These are phyloP conservation scores for Colletotrichum gloeosporioides DNA, from an alignment of 2,329 filamentous ascomycete genomes.

Conservation along the genomic window DNA sequence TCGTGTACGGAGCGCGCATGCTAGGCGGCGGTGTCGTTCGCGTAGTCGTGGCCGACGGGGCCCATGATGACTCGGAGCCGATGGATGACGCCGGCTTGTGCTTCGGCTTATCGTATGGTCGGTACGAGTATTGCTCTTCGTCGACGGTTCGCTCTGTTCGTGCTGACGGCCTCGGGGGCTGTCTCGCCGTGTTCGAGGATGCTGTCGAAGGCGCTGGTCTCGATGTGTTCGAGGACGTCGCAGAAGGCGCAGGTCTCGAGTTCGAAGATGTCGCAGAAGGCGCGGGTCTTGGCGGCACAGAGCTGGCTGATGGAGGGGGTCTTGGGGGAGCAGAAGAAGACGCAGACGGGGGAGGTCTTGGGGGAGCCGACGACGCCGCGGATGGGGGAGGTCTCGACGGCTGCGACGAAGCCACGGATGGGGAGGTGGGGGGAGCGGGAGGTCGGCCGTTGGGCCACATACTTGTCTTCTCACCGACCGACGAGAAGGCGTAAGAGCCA, in stretches of 20 bases:
- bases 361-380: conserved; percentile 38
- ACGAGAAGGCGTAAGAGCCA: conserved; percentile 66
- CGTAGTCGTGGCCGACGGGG: conserved; percentile 82
- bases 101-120: conserved; percentile 76
- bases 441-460: conserved; percentile 71
- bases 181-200: conserved; percentile 33
- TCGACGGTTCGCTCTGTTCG: conserved; percentile 67
- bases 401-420: conserved; percentile 36
- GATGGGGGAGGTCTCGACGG: conserved; percentile 47
- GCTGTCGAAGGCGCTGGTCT: conserved; percentile 26
- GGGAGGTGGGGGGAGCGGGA: conserved; percentile 35
- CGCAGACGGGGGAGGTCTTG: conserved; percentile 32
- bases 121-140: conserved; percentile 74
- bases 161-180: conserved; percentile 54
- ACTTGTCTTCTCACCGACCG: conserved; percentile 72
- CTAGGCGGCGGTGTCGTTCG: conserved; percentile 85
- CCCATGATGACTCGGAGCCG: conserved; percentile 83
- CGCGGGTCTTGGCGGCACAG: conserved; percentile 25
- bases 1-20: conserved; percentile 78
- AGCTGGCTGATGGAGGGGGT: conserved; percentile 23
- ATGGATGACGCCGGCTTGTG: conserved; percentile 72
- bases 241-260: conserved; percentile 23
- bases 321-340: conserved; percentile 10
- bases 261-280: conserved; percentile 24
- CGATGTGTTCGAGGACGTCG: conserved; percentile 6